Evolutionary conservation across 2,329 filamentous ascomycete genomes (phyloP), one percentile per base, ranked within the genome.

Genomic region (Colletotrichum spaethianum): DNA sequence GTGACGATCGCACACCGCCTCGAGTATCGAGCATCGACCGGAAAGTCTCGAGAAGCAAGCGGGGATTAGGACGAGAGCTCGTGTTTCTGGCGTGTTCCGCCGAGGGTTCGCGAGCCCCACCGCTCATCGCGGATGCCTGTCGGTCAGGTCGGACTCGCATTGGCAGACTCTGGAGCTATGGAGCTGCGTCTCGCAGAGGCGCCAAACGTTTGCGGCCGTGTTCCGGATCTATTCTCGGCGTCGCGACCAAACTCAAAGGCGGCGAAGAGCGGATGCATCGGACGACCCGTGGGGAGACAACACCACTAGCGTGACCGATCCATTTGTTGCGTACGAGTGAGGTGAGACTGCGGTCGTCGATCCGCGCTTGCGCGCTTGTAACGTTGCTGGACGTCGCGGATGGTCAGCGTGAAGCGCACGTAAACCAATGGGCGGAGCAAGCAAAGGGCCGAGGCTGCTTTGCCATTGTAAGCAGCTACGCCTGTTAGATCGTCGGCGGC

Each of bases 321-420:
- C 26, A 42, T 53, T n/a, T 18, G 44, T 42, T 38, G 26, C n/a
- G 14, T 16, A 40, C 46, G 46, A 62, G 46, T 23, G 61, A 60
- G 64, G 46, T 26, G n/a, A 26, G 11, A 62, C 50, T 20, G 42
- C 57, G 31, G 40, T 14, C 42, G 57, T 16, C 26, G 59, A 64
- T 64, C 44, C 65, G 69, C 69, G 65, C 69, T 69, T 69, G 65
- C 46, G 69, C 69, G 69, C 69, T 72, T 72, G 69, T 63, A 72
- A 72, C 69, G 69, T 72, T 72, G 69, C 69, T 53, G 44, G 38
- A 63, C 50, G 44, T 23, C 18, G 18, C 46, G 59, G 38, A 38
- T 42, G 26, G 68, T 62, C 63, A 63, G 68, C 56, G 16, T 11
- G 42, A 61, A 61, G 48, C 63, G 38, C 64, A 53, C 16, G 40